Evolutionary conservation across 2,329 filamentous ascomycete species (phyloP).

Genomic region (Massarina eburnea): DNA sequence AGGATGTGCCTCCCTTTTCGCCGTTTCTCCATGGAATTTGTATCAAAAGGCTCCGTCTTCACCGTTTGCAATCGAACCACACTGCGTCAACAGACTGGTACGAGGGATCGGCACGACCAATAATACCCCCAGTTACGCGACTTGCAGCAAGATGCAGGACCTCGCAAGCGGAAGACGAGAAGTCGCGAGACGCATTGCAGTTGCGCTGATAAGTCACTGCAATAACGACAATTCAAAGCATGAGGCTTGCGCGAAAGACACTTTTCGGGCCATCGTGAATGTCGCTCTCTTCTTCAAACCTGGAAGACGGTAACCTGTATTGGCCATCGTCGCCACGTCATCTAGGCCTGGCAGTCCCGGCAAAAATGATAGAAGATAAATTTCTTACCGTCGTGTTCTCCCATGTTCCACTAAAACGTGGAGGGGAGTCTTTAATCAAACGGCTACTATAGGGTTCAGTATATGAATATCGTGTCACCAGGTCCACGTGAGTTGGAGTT

Average conservation of each 20-base stretch:
- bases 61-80: neutral
- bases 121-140: neutral
- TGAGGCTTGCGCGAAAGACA: conserved; percentile 14
- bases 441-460: conserved; percentile 6
- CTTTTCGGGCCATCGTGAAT: conserved; percentile 2
- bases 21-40: neutral
- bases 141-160: neutral
- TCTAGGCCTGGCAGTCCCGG: conserved; percentile 5
- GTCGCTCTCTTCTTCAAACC: conserved; percentile 13
- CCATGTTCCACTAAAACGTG: conserved; percentile 13
- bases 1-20: no score
- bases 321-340: conserved; percentile 5
- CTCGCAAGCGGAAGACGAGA: neutral
- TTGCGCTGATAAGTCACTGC: neutral
- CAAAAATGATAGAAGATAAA: conserved; percentile 11
- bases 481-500: conserved; percentile 12
- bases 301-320: conserved; percentile 1
- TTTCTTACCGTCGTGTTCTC: conserved; percentile 5
- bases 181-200: neutral
- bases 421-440: conserved; percentile 11
- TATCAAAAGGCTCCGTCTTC: neutral
- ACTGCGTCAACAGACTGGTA: neutral
- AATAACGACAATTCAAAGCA: neutral
- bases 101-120: conserved; percentile 3
- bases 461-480: conserved; percentile 13